Percentiles rank a stretch among this genome's conserved stretches.
phyloP scores from a whole-genome alignment of 2,329 filamentous ascomycete species.

The Colletotrichum eleusines region DNA sequence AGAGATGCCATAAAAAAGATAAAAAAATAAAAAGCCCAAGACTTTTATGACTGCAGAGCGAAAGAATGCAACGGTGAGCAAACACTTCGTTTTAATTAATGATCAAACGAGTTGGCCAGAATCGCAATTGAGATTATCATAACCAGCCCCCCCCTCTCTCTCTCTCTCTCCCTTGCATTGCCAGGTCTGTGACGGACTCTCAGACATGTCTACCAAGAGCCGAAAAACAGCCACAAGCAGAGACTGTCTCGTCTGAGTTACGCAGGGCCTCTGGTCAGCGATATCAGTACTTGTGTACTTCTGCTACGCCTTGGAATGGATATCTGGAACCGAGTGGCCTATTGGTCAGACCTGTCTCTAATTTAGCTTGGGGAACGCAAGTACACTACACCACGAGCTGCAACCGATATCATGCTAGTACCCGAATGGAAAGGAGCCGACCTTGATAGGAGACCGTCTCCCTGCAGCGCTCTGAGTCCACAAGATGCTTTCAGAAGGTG shows the following conservation, averaged over 20 bases:
- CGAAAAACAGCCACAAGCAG: neutral
- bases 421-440: too few species aligned
- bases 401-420: neutral
- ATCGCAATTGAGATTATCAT: neutral
- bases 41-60: neutral
- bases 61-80: rapidly evolving
- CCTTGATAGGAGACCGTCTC: too few species aligned
- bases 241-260: neutral
- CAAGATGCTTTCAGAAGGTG: neutral
- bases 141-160: neutral
- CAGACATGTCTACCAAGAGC: neutral
- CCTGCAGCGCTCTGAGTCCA: neutral
- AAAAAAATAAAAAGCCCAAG: neutral
- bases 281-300: neutral
- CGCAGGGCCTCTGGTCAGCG: neutral
- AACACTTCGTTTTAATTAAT: neutral
- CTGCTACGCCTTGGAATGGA: neutral
- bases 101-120: neutral
- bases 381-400: neutral
- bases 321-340: neutral
- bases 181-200: neutral
- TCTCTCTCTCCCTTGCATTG: neutral
- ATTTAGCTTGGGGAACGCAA: neutral
- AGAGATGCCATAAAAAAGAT: too few species aligned
- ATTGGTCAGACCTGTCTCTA: neutral